Percentiles rank a stretch among this genome's conserved stretches.
These are phyloP conservation scores for Escallonia rubra DNA, from an alignment of 129 eudicot species.

Conservation along the genomic window DNA sequence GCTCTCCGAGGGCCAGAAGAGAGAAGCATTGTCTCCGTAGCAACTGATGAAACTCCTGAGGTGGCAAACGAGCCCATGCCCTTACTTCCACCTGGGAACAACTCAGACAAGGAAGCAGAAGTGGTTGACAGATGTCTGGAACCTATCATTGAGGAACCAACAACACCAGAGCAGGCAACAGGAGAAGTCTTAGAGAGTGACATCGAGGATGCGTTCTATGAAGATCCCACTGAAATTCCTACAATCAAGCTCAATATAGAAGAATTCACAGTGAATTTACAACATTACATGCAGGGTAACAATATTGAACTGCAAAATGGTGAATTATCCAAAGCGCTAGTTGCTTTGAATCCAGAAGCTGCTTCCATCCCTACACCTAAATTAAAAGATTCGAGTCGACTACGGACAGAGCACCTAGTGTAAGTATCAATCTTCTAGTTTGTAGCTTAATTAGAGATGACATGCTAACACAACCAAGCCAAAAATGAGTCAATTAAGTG, in stretches of 20 bases:
- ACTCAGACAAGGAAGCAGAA: conserved; percentile 5
- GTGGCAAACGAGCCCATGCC: conserved; percentile 22
- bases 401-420: conserved; percentile 98
- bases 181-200: conserved; percentile 47
- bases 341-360: conserved; percentile 55
- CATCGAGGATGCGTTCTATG: conserved; percentile 78
- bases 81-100: conserved; percentile 27
- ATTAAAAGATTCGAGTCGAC: conserved; percentile 73
- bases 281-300: conserved; percentile 55
- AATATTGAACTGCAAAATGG: conserved; percentile 45
- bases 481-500: too few relatives aligned
- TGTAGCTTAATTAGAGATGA: neutral
- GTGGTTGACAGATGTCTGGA: conserved; percentile 21
- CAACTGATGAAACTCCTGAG: conserved; percentile 27
- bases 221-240: conserved; percentile 90
- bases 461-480: too few relatives aligned
- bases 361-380: conserved; percentile 82
- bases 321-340: conserved; percentile 66
- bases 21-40: conserved; percentile 38
- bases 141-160: conserved; percentile 83
- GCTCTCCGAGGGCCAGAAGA: conserved; percentile 97
- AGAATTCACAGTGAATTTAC: conserved; percentile 58
- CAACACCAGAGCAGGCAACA: conserved; percentile 70
- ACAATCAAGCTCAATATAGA: conserved; percentile 64
- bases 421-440: conserved; percentile 34